These are phyloP conservation scores for Sechiopsis laciniata DNA, from an alignment of 306 rosid species.

Conservation along the genomic window DNA sequence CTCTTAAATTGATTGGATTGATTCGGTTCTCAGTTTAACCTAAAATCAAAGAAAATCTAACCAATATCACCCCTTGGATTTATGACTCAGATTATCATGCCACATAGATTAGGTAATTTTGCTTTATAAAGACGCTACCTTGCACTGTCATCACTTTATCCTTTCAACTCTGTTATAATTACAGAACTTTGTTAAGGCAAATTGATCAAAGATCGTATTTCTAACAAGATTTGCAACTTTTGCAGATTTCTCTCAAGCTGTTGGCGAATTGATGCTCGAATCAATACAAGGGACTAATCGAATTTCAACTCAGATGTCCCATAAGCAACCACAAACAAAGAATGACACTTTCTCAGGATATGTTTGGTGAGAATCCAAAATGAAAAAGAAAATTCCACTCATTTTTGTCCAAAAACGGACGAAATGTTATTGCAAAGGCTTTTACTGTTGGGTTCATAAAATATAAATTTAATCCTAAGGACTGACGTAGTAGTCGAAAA, in stretches of 20 bases:
- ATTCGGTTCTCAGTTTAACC: too few species aligned
- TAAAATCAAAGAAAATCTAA: too few species aligned
- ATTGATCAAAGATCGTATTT: background rate
- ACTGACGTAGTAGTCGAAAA: too few species aligned
- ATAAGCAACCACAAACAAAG: background rate
- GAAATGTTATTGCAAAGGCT: background rate
- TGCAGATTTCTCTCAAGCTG: background rate
- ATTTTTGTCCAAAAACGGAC: background rate
- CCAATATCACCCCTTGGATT: too few species aligned
- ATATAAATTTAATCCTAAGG: background rate
- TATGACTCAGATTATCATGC: constrained; percentile 8
- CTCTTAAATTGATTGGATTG: too few species aligned
- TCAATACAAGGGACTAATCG: background rate
- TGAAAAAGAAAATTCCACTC: background rate
- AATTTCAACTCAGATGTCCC: constrained; percentile 3
- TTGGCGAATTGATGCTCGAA: constrained; percentile 1
- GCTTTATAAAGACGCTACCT: background rate
- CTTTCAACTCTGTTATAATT: background rate
- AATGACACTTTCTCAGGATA: background rate
- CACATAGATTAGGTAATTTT: constrained; percentile 14
- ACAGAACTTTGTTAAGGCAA: background rate
- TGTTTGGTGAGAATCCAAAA: constrained; percentile 12
- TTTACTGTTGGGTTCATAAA: background rate
- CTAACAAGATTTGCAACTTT: background rate
- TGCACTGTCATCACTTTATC: constrained; percentile 8